Evolutionary conservation across 1,139 yeast genomes (phyloP).

Genomic region (Taiozyma sp.): DNA sequence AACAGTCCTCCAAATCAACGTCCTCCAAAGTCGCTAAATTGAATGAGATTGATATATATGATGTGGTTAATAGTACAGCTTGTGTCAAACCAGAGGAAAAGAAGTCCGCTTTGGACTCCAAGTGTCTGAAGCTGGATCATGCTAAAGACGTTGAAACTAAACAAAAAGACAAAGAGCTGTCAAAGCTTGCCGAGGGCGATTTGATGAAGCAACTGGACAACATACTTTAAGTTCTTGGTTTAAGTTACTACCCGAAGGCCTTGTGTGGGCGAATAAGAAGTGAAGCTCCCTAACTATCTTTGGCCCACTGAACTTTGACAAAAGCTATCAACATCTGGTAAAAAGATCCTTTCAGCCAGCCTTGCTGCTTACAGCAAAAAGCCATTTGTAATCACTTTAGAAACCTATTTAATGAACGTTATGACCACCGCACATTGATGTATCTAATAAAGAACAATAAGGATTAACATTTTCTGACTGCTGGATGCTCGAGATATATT

Average conservation of each 20-base stretch:
- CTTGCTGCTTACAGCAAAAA: background rate
- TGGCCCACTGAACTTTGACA: background rate
- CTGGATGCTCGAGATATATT: too few species aligned
- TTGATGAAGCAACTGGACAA: constrained; percentile 52
- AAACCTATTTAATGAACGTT: background rate
- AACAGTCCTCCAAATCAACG: constrained; percentile 16
- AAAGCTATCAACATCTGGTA: too few species aligned
- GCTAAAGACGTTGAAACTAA: constrained; percentile 42
- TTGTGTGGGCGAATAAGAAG: background rate
- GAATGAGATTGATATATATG: constrained; percentile 31
- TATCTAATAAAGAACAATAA: background rate
- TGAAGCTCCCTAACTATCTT: background rate
- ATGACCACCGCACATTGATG: background rate
- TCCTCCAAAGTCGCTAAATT: constrained; percentile 37
- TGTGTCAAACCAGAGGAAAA: constrained; percentile 18
- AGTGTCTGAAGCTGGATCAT: constrained; percentile 31
- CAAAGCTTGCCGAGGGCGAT: constrained; percentile 45
- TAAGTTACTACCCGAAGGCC: background rate
- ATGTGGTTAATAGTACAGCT: constrained; percentile 29
- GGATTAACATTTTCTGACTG: too few species aligned
- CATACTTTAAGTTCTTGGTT: constrained; percentile 18
- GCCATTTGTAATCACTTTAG: background rate
- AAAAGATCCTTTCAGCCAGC: background rate
- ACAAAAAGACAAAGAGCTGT: constrained; percentile 33
- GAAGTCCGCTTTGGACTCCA: constrained; percentile 29